Base-by-base conservation (phyloP, 2,329 filamentous ascomycete genomes). In the Pestalotiopsis fici region DNA sequence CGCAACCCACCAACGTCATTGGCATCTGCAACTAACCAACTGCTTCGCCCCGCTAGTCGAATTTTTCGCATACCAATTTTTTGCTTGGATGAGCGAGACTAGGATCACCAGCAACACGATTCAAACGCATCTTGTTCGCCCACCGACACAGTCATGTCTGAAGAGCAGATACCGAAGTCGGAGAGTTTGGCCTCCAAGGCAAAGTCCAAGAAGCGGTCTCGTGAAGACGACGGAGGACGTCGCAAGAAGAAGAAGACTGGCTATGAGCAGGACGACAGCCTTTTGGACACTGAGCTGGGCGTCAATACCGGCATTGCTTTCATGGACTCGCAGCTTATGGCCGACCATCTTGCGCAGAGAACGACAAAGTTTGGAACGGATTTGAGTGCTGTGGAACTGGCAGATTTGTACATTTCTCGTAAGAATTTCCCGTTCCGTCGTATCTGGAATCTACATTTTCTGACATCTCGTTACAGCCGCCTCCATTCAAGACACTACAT, bases 321-420 rank as follows among this genome's bases (percentile, higher is more conserved):
- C 69, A 95, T 98, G 91, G 93, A 97, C 78, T 91, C 89, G 68
- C 88, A 91, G 71, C 85, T 98, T 55, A 83, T 98, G 59, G 93
- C 95, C 1, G 95, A 98, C 78, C 90, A 97, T 78, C 85, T 98
- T 69, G 92, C 92, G 6, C 91, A 96, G 76, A 89, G 92, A 76
- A 91, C 93, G 65, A 89, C 87, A 71, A 87, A 91, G 27, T 97
- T 95, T 75, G 93, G 94, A 65, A 89, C 88, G 31, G 91, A 97
- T 64, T 79, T 98, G 74, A 97, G 93, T 73, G 83, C 90, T 0
- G 87, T 98, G 54, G 96, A 99, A 80, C 83, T 97, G 37, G 91
- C 93, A 66, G 95, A 98, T 76, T 83, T 93, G 74, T 90, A 92
- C 66, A 85, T 98, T 64, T 90, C 93, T 72, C 91, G 93, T 94